Evolutionary conservation across 1,139 yeast species (phyloP).

Genomic region (Candida tunisiensis): DNA sequence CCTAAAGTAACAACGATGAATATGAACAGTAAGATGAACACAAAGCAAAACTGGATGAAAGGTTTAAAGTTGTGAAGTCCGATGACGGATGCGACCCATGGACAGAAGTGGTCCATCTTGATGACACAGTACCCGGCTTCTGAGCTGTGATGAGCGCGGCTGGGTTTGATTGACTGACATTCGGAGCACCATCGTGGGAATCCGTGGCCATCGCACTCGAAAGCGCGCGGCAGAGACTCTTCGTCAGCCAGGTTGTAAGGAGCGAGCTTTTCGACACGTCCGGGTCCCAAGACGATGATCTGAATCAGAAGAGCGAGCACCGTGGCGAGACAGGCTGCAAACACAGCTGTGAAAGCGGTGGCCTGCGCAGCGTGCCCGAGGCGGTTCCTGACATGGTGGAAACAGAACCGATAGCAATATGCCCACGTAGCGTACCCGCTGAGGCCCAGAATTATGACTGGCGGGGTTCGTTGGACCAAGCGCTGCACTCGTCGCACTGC

Average conservation of each 20-base stretch:
- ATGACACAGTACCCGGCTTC: constrained; percentile 54
- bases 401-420: constrained; percentile 1
- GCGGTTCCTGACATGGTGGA: background rate
- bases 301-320: background rate
- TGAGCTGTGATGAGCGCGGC: constrained; percentile 70
- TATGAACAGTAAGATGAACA: constrained; percentile 29
- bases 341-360: background rate
- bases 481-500: too few species aligned
- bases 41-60: constrained; percentile 54
- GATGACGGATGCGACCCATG: constrained; percentile 79
- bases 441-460: background rate
- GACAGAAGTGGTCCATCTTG: constrained; percentile 63
- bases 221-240: too few species aligned
- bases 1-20: constrained; percentile 17
- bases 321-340: background rate
- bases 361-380: background rate
- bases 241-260: background rate
- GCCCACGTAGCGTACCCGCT: background rate
- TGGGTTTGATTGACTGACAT: constrained; percentile 77
- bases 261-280: background rate
- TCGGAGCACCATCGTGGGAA: constrained; percentile 46
- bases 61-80: constrained; percentile 66
- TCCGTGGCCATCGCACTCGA: constrained; percentile 24
- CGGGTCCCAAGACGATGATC: background rate
- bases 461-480: too few species aligned